Percentiles rank a stretch among this genome's conserved stretches.
Evolutionary conservation across 148 eudicot genomes (phyloP).

Genomic region (Heliosperma pusillum): DNA sequence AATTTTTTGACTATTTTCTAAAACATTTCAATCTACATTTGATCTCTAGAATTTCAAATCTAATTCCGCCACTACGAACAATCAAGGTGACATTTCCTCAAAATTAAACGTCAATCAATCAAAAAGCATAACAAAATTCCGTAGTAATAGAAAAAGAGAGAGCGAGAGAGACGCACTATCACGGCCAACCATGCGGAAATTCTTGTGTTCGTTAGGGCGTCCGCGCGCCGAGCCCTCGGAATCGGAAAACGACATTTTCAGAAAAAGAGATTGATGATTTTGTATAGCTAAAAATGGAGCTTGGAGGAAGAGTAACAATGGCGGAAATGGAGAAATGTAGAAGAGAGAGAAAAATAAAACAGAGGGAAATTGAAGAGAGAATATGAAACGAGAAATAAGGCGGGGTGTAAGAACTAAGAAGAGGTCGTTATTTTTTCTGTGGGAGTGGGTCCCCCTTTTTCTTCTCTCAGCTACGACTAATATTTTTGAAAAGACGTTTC

Average conservation of each 20-base stretch:
- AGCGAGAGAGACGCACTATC: slow-evolving; percentile 46
- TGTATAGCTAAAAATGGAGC: neutral
- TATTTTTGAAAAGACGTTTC: too few species aligned
- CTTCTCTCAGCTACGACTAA: too few species aligned
- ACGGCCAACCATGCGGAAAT: slow-evolving; percentile 73
- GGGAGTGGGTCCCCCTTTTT: slow-evolving; percentile 12
- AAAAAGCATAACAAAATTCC: neutral
- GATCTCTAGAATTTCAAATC: neutral
- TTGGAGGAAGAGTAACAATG: neutral
- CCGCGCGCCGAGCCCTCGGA: slow-evolving; percentile 49
- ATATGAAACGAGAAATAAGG: slow-evolving; percentile 24
- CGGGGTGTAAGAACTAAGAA: slow-evolving; percentile 26
- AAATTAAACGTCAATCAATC: neutral
- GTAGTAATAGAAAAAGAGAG: neutral
- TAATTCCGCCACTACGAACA: neutral
- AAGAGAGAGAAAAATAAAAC: slow-evolving; percentile 7
- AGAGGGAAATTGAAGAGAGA: slow-evolving; percentile 11
- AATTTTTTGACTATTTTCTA: too few species aligned
- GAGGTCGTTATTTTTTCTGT: slow-evolving; percentile 31
- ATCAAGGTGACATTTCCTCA: neutral
- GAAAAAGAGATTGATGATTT: neutral
- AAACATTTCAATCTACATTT: too few species aligned
- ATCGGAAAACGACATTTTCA: slow-evolving; percentile 70
- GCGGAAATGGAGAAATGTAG: slow-evolving; percentile 6
- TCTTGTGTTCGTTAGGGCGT: slow-evolving; percentile 53